These are phyloP conservation scores for Paraleonurus japonicus DNA, from an alignment of 257 asterid species.

Conservation along the genomic window DNA sequence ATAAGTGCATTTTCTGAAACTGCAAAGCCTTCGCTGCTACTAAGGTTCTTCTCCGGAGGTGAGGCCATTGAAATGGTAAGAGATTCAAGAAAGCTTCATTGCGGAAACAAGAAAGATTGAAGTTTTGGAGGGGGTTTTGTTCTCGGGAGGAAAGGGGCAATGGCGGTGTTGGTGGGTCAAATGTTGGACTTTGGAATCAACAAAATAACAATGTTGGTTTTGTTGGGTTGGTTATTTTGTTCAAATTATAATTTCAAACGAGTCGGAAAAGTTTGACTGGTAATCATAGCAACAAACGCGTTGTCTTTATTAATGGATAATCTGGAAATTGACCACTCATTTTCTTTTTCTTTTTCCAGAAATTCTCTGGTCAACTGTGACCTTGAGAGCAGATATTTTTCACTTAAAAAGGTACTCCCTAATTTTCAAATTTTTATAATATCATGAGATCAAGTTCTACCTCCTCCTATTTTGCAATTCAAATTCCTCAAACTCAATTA, in stretches of 20 bases:
- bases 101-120: conserved; percentile 25
- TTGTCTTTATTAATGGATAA: conserved; percentile 37
- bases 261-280: conserved; percentile 41
- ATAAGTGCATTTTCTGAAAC: conserved; percentile 55
- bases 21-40: conserved; percentile 3
- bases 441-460: too few species aligned
- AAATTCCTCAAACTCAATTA: too few species aligned
- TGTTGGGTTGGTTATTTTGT: conserved; percentile 31
- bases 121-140: conserved; percentile 18
- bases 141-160: conserved; percentile 11
- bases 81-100: conserved; percentile 35
- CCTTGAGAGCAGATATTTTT: neutral
- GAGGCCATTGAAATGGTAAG: conserved; percentile 36
- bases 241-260: conserved; percentile 28
- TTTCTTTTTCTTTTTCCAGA: neutral
- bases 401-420: too few species aligned
- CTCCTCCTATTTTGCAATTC: too few species aligned
- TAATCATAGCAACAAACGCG: conserved; percentile 53
- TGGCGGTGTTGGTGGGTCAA: conserved; percentile 66
- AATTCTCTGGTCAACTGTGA: neutral
- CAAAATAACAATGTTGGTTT: conserved; percentile 15
- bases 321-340: conserved; percentile 30
- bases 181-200: conserved; percentile 79
- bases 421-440: too few species aligned
- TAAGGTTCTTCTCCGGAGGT: conserved; percentile 18